These are phyloP conservation scores for Hanseniaspora jakobsenii DNA, from an alignment of 805 yeast genomes.

Conservation along the genomic window DNA sequence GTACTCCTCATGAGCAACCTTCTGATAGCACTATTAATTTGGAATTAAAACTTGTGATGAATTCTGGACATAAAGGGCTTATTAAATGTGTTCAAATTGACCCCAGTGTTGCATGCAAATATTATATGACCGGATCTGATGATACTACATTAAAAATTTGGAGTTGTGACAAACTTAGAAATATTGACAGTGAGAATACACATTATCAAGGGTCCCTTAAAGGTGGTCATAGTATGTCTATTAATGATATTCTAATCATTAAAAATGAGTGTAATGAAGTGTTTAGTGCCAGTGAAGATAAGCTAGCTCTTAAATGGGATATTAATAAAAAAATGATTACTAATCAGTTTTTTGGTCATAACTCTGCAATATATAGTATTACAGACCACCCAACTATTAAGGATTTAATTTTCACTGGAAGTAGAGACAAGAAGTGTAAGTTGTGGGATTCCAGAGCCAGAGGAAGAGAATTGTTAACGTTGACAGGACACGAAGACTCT, in stretches of 20 bases:
- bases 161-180: slow-evolving; percentile 44
- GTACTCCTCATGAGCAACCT: too few species aligned
- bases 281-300: slow-evolving; percentile 88
- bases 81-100: slow-evolving; percentile 72
- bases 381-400: slow-evolving; percentile 83
- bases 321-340: slow-evolving; percentile 71
- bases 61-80: slow-evolving; percentile 86
- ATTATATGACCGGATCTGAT: slow-evolving; percentile 85
- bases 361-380: slow-evolving; percentile 75
- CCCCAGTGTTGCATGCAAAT: slow-evolving; percentile 58
- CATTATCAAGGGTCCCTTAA: slow-evolving; percentile 52
- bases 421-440: slow-evolving; percentile 73
- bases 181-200: slow-evolving; percentile 35
- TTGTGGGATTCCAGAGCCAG: slow-evolving; percentile 86
- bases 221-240: slow-evolving; percentile 83
- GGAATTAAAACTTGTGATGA: slow-evolving; percentile 41
- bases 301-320: slow-evolving; percentile 91
- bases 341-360: slow-evolving; percentile 87
- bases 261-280: too few species aligned
- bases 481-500: slow-evolving; percentile 71
- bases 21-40: slow-evolving; percentile 14
- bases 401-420: slow-evolving; percentile 66
- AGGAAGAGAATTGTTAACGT: slow-evolving; percentile 56
- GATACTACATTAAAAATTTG: slow-evolving; percentile 85
- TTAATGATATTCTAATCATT: slow-evolving; percentile 63